phyloP scores from a whole-genome alignment of 352 stramenopile genomes.

The Phytophthora constricta region DNA sequence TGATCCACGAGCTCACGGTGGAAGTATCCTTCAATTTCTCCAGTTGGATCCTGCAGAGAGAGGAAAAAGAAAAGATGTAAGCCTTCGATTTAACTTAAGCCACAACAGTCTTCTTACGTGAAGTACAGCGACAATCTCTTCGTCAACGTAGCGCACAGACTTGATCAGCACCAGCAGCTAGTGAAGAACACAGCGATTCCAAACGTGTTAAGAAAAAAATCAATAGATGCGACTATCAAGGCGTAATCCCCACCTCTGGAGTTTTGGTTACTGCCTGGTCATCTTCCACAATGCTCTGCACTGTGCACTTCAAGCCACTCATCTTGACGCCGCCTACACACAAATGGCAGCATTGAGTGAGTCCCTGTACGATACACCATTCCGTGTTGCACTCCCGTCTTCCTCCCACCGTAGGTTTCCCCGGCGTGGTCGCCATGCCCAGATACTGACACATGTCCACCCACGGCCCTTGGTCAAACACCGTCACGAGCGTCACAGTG shows the following conservation, averaged over 20 bases:
- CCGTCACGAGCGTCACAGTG: slow-evolving; percentile 59
- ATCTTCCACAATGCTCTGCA: slow-evolving; percentile 64
- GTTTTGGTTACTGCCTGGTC: slow-evolving; percentile 67
- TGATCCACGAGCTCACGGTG: slow-evolving; percentile 82
- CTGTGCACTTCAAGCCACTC: slow-evolving; percentile 61
- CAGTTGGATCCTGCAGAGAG: slow-evolving; percentile 71
- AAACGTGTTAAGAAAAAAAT: no score
- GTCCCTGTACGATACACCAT: neutral
- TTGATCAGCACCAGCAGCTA: slow-evolving; percentile 81
- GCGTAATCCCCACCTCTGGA: slow-evolving; percentile 56
- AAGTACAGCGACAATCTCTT: slow-evolving; percentile 81
- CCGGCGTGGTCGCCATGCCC: slow-evolving; percentile 53
- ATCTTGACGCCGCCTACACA: slow-evolving; percentile 71
- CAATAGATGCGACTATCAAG: neutral
- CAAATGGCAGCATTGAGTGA: neutral
- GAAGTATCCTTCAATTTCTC: slow-evolving; percentile 83
- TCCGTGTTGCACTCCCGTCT: no score
- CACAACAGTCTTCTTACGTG: slow-evolving; percentile 43
- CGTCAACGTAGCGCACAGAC: slow-evolving; percentile 81
- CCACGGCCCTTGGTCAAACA: slow-evolving; percentile 84
- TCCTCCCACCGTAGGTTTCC: slow-evolving; percentile 63
- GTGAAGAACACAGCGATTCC: neutral
- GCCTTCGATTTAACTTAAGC: neutral
- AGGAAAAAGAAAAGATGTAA: neutral
- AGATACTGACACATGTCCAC: slow-evolving; percentile 81